Evolutionary conservation across 148 eudicot genomes (phyloP).

Genomic region (Polygonum aviculare): DNA sequence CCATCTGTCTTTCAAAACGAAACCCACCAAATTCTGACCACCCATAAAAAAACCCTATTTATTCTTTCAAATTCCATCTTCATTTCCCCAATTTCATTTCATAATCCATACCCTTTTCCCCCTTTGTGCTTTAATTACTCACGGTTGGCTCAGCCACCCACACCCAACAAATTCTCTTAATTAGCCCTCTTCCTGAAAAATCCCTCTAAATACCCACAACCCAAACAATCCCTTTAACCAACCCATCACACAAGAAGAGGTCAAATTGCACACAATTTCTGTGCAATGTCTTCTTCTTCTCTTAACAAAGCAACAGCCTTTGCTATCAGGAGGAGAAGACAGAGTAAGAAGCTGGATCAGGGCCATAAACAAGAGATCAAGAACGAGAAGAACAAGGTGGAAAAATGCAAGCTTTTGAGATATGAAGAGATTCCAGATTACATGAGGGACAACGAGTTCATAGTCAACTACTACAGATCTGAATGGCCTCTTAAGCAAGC

Average conservation of each 20-base stretch:
- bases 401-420: conserved; percentile 21
- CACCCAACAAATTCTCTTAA: neutral
- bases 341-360: neutral
- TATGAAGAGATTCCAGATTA: conserved; percentile 73
- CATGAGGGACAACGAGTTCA: conserved; percentile 93
- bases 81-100: neutral
- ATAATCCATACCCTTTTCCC: neutral
- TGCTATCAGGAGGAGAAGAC: conserved; percentile 3
- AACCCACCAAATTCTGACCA: neutral
- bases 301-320: neutral
- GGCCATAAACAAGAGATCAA: neutral
- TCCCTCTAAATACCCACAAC: neutral
- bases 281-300: conserved; percentile 9
- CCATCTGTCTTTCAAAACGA: neutral
- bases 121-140: neutral
- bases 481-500: conserved; percentile 80
- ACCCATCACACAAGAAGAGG: neutral
- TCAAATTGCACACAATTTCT: neutral
- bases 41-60: neutral
- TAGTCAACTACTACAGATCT: conserved; percentile 62
- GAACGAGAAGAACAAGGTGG: conserved; percentile 5
- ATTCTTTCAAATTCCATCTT: neutral
- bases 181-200: neutral
- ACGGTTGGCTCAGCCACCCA: conserved; percentile 11
- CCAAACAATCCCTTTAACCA: neutral